These are phyloP conservation scores for Pterocarpus macrocarpus DNA, from an alignment of 306 rosid species.

Conservation along the genomic window DNA sequence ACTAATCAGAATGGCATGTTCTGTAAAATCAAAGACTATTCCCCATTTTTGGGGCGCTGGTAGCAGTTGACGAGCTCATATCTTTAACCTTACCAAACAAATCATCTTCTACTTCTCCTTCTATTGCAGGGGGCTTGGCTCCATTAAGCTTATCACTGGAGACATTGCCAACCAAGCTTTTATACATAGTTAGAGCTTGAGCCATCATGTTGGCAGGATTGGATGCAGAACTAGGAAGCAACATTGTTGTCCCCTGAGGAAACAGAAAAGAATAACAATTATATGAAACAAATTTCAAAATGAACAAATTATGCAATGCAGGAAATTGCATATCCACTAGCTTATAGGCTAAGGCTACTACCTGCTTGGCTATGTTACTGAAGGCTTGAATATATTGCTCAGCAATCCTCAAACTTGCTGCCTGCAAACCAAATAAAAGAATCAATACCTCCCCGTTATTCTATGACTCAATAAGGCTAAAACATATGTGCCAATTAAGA, in stretches of 20 bases:
- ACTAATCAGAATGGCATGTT: not conserved
- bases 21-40: not conserved
- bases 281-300: constrained; percentile 2
- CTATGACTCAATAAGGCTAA: not conserved
- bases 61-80: no score
- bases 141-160: constrained; percentile 47
- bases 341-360: constrained; percentile 34
- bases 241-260: constrained; percentile 85
- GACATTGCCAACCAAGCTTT: constrained; percentile 71
- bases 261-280: not conserved
- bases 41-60: not conserved
- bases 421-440: constrained; percentile 69
- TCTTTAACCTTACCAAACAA: no score
- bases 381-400: constrained; percentile 93
- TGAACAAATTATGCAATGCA: constrained; percentile 10
- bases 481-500: constrained; percentile 1
- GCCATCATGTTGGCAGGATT: constrained; percentile 93
- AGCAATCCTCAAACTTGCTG: constrained; percentile 89
- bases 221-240: constrained; percentile 88
- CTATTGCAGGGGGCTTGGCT: not conserved
- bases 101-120: no score
- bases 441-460: constrained; percentile 27
- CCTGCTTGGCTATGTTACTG: constrained; percentile 91
- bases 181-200: constrained; percentile 90
- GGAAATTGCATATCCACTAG: constrained; percentile 22